Percentiles rank a stretch among this genome's conserved stretches.
Conservation (phyloP, 257 asterid species). For the Rehmannia glutinosa region DNA sequence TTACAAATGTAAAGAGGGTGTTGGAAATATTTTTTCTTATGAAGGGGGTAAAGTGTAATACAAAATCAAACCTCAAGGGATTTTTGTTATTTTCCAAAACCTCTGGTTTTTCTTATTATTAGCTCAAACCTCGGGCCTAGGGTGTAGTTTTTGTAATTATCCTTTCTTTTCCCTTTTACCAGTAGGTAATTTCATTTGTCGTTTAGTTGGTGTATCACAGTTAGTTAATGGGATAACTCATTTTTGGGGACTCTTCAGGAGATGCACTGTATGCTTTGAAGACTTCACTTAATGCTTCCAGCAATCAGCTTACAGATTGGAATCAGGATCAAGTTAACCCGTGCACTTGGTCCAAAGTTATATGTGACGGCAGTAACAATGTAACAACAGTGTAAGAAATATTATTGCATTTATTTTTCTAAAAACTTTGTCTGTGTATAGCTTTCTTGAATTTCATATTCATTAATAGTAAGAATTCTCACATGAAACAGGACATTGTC, state of each 20-base stretch:
- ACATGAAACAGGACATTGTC: constrained; percentile 65
- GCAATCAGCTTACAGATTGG: constrained; percentile 75
- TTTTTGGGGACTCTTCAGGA: constrained; percentile 40
- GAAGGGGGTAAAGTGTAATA: too few relatives aligned
- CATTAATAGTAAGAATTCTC: constrained; percentile 3
- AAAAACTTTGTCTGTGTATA: too few relatives aligned
- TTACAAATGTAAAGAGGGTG: too few relatives aligned
- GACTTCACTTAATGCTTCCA: constrained; percentile 61
- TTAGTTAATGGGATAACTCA: not conserved
- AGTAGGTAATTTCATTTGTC: not conserved
- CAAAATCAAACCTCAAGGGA: too few relatives aligned
- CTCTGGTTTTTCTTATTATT: too few relatives aligned
- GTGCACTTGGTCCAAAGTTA: constrained; percentile 89
- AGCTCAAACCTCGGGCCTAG: too few relatives aligned
- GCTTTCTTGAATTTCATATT: constrained; percentile 8
- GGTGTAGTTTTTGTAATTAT: too few relatives aligned
- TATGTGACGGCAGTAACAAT: constrained; percentile 48
- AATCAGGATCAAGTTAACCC: constrained; percentile 76
- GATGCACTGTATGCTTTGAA: constrained; percentile 66
- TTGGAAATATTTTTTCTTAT: too few relatives aligned
- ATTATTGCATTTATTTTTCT: not conserved
- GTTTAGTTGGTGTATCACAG: too few relatives aligned
- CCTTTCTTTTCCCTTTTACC: not conserved
- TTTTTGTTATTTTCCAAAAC: too few relatives aligned
- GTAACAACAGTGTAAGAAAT: constrained; percentile 70